Evolutionary conservation across 2,329 filamentous ascomycete species (phyloP).

Genomic region (Colletotrichum destructivum): DNA sequence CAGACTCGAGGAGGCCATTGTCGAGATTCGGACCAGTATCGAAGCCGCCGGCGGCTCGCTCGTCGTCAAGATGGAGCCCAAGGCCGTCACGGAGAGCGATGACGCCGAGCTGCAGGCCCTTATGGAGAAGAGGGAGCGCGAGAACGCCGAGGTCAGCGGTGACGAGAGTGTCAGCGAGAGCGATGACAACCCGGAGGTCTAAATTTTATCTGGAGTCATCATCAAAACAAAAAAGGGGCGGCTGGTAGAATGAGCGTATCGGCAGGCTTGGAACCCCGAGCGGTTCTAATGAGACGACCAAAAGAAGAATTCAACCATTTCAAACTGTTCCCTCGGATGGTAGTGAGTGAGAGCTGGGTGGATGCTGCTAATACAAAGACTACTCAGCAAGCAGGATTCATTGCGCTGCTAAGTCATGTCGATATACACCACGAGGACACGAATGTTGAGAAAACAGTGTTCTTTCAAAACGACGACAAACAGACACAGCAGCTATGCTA

Average conservation of each 20-base stretch:
- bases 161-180: conserved; percentile 97
- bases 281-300: conserved; percentile 41
- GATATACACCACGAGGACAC: background rate
- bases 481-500: background rate
- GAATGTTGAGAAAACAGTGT: background rate
- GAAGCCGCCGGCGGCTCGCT: conserved; percentile 83
- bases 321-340: background rate
- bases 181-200: conserved; percentile 77
- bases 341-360: background rate
- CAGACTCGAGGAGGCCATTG: conserved; percentile 89
- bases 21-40: conserved; percentile 88
- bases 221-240: conserved; percentile 37
- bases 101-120: conserved; percentile 96
- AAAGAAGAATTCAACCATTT: conserved; percentile 36
- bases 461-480: background rate
- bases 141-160: conserved; percentile 98
- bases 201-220: conserved; percentile 52
- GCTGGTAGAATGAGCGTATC: conserved; percentile 43
- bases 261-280: conserved; percentile 38
- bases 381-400: too few species aligned
- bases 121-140: conserved; percentile 98
- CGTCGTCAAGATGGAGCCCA: conserved; percentile 97
- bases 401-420: background rate
- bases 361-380: background rate
- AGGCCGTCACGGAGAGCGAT: conserved; percentile 98